A percentile compares a stretch with the other conserved stretches of the same genome.
These are phyloP conservation scores for Colletotrichum lupini DNA, from an alignment of 2,329 filamentous ascomycete species.

Conservation along the genomic window DNA sequence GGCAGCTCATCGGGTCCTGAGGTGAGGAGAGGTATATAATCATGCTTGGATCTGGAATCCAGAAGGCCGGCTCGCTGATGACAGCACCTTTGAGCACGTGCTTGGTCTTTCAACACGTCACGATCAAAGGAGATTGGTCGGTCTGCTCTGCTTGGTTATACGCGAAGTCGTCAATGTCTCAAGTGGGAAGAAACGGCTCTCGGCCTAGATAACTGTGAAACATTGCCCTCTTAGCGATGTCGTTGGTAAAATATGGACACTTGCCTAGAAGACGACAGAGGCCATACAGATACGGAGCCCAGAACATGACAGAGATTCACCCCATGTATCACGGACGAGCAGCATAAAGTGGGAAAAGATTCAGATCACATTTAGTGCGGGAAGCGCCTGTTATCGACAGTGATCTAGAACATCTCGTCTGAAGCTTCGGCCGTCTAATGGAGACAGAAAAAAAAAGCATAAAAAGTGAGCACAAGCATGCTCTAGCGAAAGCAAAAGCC, in stretches of 20 bases:
- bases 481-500: slow-evolving; percentile 12
- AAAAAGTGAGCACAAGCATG: slow-evolving; percentile 18
- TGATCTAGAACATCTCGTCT: background rate
- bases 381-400: background rate
- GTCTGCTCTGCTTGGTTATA: too few species aligned
- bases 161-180: too few species aligned
- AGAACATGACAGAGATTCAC: background rate
- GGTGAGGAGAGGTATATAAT: too few species aligned
- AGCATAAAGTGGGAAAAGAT: background rate
- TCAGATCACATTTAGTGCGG: background rate
- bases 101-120: too few species aligned
- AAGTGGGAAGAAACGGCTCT: background rate
- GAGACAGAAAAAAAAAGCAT: slow-evolving; percentile 9
- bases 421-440: slow-evolving; percentile 3
- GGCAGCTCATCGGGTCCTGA: too few species aligned
- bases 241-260: too few species aligned
- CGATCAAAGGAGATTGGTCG: too few species aligned
- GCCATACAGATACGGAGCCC: background rate
- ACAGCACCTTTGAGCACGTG: too few species aligned
- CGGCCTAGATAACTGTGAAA: background rate
- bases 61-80: too few species aligned
- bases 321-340: slow-evolving; percentile 9
- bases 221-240: background rate
- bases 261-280: background rate
- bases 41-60: too few species aligned